phyloP scores from a whole-genome alignment of 2,329 filamentous ascomycete genomes.

The Neopestalotiopsis sp. region DNA sequence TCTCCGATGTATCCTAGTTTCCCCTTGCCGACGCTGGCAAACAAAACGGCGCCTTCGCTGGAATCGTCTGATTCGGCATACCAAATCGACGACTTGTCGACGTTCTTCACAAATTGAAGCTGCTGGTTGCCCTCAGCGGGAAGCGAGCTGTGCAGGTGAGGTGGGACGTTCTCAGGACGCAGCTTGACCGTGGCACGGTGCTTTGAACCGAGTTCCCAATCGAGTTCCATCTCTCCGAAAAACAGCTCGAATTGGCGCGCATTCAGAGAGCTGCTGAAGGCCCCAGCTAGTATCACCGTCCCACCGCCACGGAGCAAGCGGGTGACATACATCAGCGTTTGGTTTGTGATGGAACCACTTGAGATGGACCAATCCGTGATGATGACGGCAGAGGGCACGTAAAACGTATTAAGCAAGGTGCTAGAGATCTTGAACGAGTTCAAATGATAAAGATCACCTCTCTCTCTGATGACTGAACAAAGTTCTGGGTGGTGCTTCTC shows the following conservation, averaged over 20 bases:
- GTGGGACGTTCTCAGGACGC: constrained; percentile 14
- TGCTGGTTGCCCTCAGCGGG: background rate
- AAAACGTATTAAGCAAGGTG: too few relatives aligned
- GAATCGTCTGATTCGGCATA: constrained; percentile 18
- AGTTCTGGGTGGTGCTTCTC: constrained; percentile 1
- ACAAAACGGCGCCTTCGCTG: constrained; percentile 25
- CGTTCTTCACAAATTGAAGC: background rate
- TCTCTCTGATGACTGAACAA: background rate
- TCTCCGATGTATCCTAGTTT: constrained; percentile 30
- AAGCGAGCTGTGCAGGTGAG: background rate
- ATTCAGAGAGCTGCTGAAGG: constrained; percentile 24
- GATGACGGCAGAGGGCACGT: too few relatives aligned
- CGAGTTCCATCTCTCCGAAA: constrained; percentile 25
- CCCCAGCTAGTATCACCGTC: constrained; percentile 26
- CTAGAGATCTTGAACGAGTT: too few relatives aligned
- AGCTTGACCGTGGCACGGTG: constrained; percentile 18
- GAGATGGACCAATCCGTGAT: too few relatives aligned
- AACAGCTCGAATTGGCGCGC: constrained; percentile 22
- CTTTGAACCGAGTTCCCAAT: constrained; percentile 24
- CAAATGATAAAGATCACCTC: too few relatives aligned
- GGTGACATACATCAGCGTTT: constrained; percentile 20
- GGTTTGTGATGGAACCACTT: too few relatives aligned
- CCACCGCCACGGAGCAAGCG: constrained; percentile 22
- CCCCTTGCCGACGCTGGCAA: constrained; percentile 25
- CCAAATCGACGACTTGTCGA: background rate